These are phyloP conservation scores for Raphanus sativus DNA, from an alignment of 345 rosid species.

Conservation along the genomic window DNA sequence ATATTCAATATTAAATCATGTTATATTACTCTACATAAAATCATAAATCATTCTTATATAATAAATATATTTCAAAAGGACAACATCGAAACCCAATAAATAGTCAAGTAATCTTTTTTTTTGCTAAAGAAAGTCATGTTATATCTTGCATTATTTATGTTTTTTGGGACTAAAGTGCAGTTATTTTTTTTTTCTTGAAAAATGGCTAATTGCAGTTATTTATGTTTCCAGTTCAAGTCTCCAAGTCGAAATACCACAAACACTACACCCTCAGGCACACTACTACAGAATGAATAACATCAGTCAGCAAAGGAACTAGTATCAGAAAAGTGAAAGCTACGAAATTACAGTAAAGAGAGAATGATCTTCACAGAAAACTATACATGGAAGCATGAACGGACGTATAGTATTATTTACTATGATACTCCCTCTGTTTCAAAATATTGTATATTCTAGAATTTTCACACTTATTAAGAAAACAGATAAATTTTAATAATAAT, in stretches of 20 bases:
- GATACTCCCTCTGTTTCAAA: no score
- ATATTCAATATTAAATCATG: not conserved
- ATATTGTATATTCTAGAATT: no score
- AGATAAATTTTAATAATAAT: no score
- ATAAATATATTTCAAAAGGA: not conserved
- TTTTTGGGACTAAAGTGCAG: no score
- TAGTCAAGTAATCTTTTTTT: not conserved
- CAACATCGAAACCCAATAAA: not conserved
- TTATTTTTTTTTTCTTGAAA: no score
- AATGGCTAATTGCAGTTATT: no score
- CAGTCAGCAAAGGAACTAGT: not conserved
- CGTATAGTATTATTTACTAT: not conserved
- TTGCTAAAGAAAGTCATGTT: not conserved
- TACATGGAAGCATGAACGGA: not conserved
- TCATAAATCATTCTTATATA: not conserved
- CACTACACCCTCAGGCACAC: not conserved
- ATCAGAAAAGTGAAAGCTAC: conserved; percentile 37
- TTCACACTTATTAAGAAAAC: no score
- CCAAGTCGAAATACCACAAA: not conserved
- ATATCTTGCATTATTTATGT: not conserved
- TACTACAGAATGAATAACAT: not conserved
- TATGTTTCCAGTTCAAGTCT: not conserved
- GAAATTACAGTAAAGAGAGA: conserved; percentile 26
- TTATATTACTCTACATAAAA: not conserved
- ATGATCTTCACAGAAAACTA: conserved; percentile 32